Evolutionary conservation across 2,329 filamentous ascomycete species (phyloP).

Genomic region (Aspergillus brasiliensis): DNA sequence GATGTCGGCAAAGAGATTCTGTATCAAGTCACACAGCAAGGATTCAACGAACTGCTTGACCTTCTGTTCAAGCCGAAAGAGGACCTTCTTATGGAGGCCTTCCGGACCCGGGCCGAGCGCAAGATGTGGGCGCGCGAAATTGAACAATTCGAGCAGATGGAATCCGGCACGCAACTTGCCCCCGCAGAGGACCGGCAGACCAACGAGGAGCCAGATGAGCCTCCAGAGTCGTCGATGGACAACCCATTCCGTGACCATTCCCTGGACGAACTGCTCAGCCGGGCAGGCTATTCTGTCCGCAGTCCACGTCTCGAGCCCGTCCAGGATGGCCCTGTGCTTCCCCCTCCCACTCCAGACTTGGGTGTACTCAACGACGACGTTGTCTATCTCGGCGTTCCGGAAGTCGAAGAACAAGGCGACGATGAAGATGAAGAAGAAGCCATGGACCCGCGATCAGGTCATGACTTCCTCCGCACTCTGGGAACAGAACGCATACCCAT

Average conservation of each 20-base stretch:
- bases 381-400: neutral
- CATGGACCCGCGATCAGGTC: neutral
- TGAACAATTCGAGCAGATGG: conserved; percentile 37
- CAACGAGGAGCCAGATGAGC: conserved; percentile 32
- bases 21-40: conserved; percentile 88
- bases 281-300: conserved; percentile 42
- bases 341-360: conserved; percentile 26
- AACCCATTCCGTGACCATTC: conserved; percentile 38
- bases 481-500: neutral
- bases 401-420: conserved; percentile 21
- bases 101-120: conserved; percentile 63
- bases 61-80: conserved; percentile 81
- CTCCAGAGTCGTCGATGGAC: conserved; percentile 30
- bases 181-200: conserved; percentile 6
- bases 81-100: conserved; percentile 69
- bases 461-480: neutral
- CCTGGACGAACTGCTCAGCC: conserved; percentile 47
- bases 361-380: conserved; percentile 26
- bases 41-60: conserved; percentile 90
- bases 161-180: conserved; percentile 28
- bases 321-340: conserved; percentile 24
- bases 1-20: conserved; percentile 86
- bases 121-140: conserved; percentile 54
- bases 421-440: conserved; percentile 13
- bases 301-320: conserved; percentile 26